phyloP scores from a whole-genome alignment of 2,329 filamentous ascomycete genomes.

The Amauroascus niger region DNA sequence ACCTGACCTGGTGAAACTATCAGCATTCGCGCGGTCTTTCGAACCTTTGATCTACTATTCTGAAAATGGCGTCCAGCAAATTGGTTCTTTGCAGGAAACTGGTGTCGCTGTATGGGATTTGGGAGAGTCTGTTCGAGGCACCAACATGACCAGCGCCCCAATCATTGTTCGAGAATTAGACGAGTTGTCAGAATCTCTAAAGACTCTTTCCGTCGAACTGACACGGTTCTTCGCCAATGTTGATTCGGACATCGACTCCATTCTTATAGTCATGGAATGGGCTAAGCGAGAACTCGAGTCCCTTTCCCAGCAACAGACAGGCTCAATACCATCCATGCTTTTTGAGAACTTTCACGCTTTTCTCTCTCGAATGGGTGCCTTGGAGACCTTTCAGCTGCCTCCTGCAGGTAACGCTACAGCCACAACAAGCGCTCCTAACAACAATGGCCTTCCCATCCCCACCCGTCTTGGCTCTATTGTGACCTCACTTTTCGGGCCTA shows the following conservation, averaged over 20 bases:
- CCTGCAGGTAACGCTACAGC: not conserved
- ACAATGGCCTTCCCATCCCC: conserved; percentile 31
- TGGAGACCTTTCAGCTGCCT: conserved; percentile 28
- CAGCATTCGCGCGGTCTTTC: conserved; percentile 78
- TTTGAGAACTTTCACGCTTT: conserved; percentile 78
- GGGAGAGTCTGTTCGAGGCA: conserved; percentile 75
- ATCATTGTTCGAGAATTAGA: conserved; percentile 81
- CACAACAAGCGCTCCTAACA: conserved; percentile 7
- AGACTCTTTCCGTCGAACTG: conserved; percentile 72
- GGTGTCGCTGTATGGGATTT: conserved; percentile 92
- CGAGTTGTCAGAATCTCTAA: conserved; percentile 73
- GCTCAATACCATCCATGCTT: conserved; percentile 55
- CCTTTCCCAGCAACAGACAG: conserved; percentile 52
- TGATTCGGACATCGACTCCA: conserved; percentile 84
- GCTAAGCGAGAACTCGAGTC: conserved; percentile 72
- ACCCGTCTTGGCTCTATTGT: conserved; percentile 61
- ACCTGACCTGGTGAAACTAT: conserved; percentile 83
- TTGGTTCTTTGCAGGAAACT: conserved; percentile 79
- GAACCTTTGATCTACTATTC: conserved; percentile 93
- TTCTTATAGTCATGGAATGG: conserved; percentile 95
- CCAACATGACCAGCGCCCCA: conserved; percentile 82
- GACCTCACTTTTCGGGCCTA: conserved; percentile 67
- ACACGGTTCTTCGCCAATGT: conserved; percentile 90
- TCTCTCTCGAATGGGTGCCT: conserved; percentile 47
- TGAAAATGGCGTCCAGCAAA: conserved; percentile 75